Conservation (phyloP, 225 moss, liverwort and hornwort species). For the Marchantia paleacea region DNA sequence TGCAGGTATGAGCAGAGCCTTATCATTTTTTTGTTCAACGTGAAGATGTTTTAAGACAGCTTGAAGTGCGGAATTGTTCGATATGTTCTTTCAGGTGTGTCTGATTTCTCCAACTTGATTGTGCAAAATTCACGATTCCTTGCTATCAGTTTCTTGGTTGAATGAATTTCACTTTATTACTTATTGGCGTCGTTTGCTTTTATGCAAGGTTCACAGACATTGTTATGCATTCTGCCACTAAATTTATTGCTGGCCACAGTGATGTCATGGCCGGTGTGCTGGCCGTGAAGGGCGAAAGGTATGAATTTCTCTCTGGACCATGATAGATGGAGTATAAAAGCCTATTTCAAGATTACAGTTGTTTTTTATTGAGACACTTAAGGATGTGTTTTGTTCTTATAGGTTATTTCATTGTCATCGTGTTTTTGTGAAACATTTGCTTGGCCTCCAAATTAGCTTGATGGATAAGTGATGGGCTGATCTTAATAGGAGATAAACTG, state of each 20-base stretch:
- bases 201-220: conserved; percentile 47
- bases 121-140: not conserved
- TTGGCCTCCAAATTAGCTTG: not conserved
- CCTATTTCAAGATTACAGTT: too few species aligned
- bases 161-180: not conserved
- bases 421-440: not conserved
- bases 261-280: conserved; percentile 96
- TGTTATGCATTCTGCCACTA: conserved; percentile 92
- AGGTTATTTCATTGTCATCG: too few species aligned
- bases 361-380: too few species aligned
- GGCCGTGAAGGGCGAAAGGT: conserved; percentile 84
- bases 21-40: too few species aligned
- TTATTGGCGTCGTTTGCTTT: not conserved
- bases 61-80: not conserved
- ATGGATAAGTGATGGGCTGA: not conserved
- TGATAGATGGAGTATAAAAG: too few species aligned
- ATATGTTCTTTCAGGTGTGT: too few species aligned
- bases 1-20: conserved; percentile 53
- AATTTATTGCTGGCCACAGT: conserved; percentile 90
- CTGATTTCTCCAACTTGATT: not conserved
- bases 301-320: not conserved
- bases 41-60: not conserved
- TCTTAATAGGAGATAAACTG: not conserved
- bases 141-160: too few species aligned
- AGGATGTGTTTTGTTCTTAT: too few species aligned